Percentiles rank a stretch among this genome's conserved stretches.
Conservation (phyloP, 2,329 filamentous ascomycete genomes). For the Sphaerulina vaccinii region DNA sequence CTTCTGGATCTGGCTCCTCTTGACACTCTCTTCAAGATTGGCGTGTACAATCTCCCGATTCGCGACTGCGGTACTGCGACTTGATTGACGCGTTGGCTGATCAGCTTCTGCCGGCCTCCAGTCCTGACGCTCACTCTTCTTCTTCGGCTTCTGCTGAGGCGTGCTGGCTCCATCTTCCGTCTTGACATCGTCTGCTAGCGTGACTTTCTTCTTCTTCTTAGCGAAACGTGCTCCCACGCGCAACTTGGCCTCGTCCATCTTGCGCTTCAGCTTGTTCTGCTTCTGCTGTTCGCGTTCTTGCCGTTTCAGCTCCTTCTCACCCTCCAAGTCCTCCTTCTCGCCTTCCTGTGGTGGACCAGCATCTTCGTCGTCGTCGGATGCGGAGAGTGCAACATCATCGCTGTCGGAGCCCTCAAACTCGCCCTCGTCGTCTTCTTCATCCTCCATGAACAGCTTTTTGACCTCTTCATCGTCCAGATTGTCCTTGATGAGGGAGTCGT, state of each 20-base stretch:
- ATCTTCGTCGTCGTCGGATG: slow-evolving; percentile 76
- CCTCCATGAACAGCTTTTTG: slow-evolving; percentile 43
- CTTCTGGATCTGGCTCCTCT: slow-evolving; percentile 64
- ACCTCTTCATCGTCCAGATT: slow-evolving; percentile 49
- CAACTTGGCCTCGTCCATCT: slow-evolving; percentile 72
- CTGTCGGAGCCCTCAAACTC: slow-evolving; percentile 43
- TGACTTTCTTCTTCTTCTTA: slow-evolving; percentile 68
- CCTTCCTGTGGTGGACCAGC: slow-evolving; percentile 49
- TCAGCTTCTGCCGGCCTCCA: slow-evolving; percentile 66
- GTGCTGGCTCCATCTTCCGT: slow-evolving; percentile 27
- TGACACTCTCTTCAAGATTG: slow-evolving; percentile 69
- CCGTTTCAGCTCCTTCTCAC: slow-evolving; percentile 81
- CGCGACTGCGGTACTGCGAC: slow-evolving; percentile 61
- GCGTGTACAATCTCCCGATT: slow-evolving; percentile 60
- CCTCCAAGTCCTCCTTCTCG: slow-evolving; percentile 69
- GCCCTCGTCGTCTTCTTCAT: slow-evolving; percentile 53
- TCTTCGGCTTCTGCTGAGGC: slow-evolving; percentile 47
- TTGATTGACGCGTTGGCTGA: slow-evolving; percentile 61
- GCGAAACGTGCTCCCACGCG: slow-evolving; percentile 46
- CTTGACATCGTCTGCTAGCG: slow-evolving; percentile 44
- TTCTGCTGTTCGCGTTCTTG: slow-evolving; percentile 70
- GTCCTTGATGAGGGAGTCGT: slow-evolving; percentile 69
- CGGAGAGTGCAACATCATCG: slow-evolving; percentile 77
- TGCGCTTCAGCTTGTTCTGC: slow-evolving; percentile 72
- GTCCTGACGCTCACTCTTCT: slow-evolving; percentile 69